Base-by-base conservation (phyloP, 768 basidiomycete species). In the Grammothele lineata region DNA sequence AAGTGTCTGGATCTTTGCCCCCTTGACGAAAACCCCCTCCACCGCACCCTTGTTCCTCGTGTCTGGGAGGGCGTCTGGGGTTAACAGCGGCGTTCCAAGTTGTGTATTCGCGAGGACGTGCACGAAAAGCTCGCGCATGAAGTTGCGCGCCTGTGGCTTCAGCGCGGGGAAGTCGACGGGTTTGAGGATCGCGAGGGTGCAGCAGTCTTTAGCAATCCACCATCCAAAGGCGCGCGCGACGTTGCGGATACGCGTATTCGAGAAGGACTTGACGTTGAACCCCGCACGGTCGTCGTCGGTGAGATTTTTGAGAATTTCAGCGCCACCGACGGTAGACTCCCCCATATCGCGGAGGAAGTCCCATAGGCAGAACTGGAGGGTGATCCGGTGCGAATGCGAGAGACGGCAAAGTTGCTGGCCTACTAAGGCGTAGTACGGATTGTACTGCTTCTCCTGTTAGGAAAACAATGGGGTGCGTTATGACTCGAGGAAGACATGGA, bases 341-440 rank as follows among this genome's bases (percentile, higher is more conserved):
- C 92, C 95, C 36, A 98, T 70, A 50, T 90, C 90, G 8, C 95
- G 85, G 23, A 98, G 68, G 62, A 98, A 94, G 62, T 99, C 96
- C 96, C 96, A 99, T 5, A 98, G 68, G 56, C 84, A 90, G 64
- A 90, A 98, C 60, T 97, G 96, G 18, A 97, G 71, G 2, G 96
- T 97, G 56, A 97, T 86, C 59, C 81, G 89, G 71, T 92, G 84
- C 4, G 86, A 79, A 61, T 95, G 92, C 0, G 92, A 83, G 8
- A 69, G 70, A 8, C 76, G 72, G 59, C 90, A 89, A 23, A 97
- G 80, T 11, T 90, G 83, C 55, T 91, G 85, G 52, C 82, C 81
- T 30, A 98, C 84, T 39, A 98, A 81, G 5, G 90, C 78, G 66
- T 98, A 98, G 67, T 91, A 99, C 0, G 95, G 95, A 58, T 99